Percentiles rank a stretch among this genome's conserved stretches.
phyloP scores from a whole-genome alignment of 306 rosid species.

The Cucumis hystrix region DNA sequence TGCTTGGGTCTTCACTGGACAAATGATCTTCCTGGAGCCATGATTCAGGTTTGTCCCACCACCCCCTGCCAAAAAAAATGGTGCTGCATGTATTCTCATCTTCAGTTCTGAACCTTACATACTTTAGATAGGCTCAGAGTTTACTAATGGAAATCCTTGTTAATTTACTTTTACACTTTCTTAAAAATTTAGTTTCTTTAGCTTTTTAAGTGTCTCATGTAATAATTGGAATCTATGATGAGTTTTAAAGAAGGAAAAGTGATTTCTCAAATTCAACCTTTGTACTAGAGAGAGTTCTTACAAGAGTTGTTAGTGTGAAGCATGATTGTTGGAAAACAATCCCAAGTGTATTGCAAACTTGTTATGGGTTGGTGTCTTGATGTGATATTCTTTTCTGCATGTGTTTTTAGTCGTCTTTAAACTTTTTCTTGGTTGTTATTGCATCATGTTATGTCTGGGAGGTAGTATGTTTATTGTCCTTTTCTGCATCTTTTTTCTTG shows the following conservation, averaged over 20 bases:
- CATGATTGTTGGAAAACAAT: not conserved
- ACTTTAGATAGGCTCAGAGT: not conserved
- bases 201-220: not conserved
- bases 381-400: not conserved
- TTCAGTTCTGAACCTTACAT: not conserved
- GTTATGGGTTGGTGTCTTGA: not conserved
- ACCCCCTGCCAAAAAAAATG: not conserved
- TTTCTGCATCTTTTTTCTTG: conserved; percentile 13
- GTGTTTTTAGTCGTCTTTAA: not conserved
- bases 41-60: conserved; percentile 57
- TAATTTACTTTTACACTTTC: not conserved
- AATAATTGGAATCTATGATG: not conserved
- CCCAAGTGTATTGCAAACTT: not conserved
- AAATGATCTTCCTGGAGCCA: conserved; percentile 97
- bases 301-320: not conserved
- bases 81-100: not conserved
- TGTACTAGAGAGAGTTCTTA: not conserved
- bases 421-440: not conserved
- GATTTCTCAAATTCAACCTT: not conserved
- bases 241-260: not conserved
- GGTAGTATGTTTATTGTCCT: not conserved
- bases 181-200: not conserved
- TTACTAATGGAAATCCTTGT: not conserved
- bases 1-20: conserved; percentile 98
- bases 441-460: not conserved